A percentile compares a stretch with the other conserved stretches of the same genome.
Evolutionary conservation across 208 protist species (phyloP).

Genomic region (Trichomonas vaginalis): DNA sequence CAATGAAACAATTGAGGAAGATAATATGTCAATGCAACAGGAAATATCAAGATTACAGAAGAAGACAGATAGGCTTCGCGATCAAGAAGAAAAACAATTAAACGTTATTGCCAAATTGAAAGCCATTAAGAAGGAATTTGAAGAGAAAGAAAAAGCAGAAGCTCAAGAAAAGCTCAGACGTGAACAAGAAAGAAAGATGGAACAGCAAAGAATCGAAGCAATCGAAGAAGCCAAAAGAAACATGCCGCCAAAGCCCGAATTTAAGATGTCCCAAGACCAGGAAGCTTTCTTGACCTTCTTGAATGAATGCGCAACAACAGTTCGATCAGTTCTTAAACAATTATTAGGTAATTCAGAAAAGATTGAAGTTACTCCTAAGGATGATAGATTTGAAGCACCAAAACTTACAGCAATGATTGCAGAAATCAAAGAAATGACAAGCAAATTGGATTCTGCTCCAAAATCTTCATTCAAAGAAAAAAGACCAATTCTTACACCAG

Average conservation of each 20-base stretch:
- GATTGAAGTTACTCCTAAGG: background rate
- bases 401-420: background rate
- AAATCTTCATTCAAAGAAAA: background rate
- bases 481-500: background rate
- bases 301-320: background rate
- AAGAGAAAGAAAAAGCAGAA: background rate
- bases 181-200: background rate
- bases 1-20: background rate
- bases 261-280: background rate
- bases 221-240: background rate
- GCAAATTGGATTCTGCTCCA: background rate
- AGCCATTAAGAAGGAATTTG: background rate
- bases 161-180: background rate
- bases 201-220: background rate
- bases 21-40: background rate
- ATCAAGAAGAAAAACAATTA: background rate
- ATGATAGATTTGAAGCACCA: background rate
- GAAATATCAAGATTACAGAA: background rate
- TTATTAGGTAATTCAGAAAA: background rate
- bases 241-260: background rate
- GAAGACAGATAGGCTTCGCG: background rate
- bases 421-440: conserved; percentile 5
- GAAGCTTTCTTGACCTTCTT: background rate
- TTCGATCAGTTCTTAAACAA: background rate
- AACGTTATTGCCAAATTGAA: background rate